Evolutionary conservation across 495 filamentous ascomycete genomes (phyloP), one percentile per base, ranked within the genome.

Genomic region (Tuber borchii): DNA sequence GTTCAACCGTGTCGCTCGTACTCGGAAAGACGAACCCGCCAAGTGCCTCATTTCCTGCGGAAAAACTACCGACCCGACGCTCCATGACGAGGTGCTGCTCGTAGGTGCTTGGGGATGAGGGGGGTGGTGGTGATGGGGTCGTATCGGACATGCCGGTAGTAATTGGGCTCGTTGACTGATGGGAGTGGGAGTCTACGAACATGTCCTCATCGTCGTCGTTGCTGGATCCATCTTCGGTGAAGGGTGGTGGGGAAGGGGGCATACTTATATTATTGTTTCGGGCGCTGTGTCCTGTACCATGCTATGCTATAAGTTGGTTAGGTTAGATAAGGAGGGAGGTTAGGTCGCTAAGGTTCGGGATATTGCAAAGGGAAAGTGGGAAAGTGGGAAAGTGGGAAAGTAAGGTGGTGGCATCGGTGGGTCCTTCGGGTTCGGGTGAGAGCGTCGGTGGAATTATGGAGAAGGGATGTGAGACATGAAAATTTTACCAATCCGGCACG

Each of bases 31-130:
- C 56, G 14, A 26, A 65, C 3, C 56, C 56, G 12, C 56, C 56
- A 12, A 65, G 56, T 10, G 56, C 56, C 56, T 65, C 56, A 6
- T n/a, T 31, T 12, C 56, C 56, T 2, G 56, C 56, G 56, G 56
- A 65, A 65, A 61, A 65, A 65, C 56, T 65, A 65, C 56, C 56
- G 56, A 65, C 9, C 31, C 56, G 56, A 65, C 56, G 56, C 26
- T 65, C 56, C 56, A 65, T 31, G n/a, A 26, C 9, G 26, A 26
- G n/a, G 56, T 31, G 56, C 12, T 65, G 56, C 56, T 65, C 56
- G 26, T 65, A 31, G 31, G 56, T 65, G 56, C 56, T 65, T 14
- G 26, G 56, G 56, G 7, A 34, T 31, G 16, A 16, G 56, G 56
- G 26, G 14, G 26, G 14, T 34, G 56, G 14, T 65, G 56, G 45